Conservation (phyloP, 2,329 filamentous ascomycete species). For the Elsinoe ampelina region DNA sequence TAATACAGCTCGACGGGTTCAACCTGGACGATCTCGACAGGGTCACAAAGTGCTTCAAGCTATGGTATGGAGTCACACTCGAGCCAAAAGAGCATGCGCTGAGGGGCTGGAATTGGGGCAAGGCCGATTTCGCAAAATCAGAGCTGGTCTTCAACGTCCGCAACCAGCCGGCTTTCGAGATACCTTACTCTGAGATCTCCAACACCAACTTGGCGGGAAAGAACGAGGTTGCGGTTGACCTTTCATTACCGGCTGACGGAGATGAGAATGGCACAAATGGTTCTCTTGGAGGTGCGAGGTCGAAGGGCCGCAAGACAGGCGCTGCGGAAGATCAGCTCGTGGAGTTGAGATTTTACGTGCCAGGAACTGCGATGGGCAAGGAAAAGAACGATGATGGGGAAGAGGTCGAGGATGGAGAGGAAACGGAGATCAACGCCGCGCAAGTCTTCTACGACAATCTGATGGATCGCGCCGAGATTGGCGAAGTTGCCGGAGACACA, state of each 20-base stretch:
- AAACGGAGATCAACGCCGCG: constrained; percentile 85
- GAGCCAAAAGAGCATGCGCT: constrained; percentile 91
- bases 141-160: constrained; percentile 95
- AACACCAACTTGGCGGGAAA: constrained; percentile 97
- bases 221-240: constrained; percentile 95
- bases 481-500: constrained; percentile 95
- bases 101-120: constrained; percentile 98
- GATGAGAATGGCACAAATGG: constrained; percentile 66
- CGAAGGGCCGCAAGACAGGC: constrained; percentile 78
- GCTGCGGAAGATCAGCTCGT: constrained; percentile 87
- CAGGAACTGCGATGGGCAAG: constrained; percentile 69
- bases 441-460: constrained; percentile 97
- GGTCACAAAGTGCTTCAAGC: constrained; percentile 85
- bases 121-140: constrained; percentile 90
- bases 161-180: constrained; percentile 91
- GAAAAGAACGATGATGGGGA: constrained; percentile 65
- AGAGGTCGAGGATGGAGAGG: constrained; percentile 45
- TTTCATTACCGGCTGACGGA: constrained; percentile 64
- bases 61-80: constrained; percentile 91
- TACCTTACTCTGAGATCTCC: constrained; percentile 93
- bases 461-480: constrained; percentile 98
- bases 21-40: constrained; percentile 81
- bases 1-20: constrained; percentile 93
- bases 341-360: constrained; percentile 98
- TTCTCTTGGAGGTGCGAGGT: constrained; percentile 61